Conservation (phyloP, 2,329 filamentous ascomycete genomes). For the Calonectria crousiana region DNA sequence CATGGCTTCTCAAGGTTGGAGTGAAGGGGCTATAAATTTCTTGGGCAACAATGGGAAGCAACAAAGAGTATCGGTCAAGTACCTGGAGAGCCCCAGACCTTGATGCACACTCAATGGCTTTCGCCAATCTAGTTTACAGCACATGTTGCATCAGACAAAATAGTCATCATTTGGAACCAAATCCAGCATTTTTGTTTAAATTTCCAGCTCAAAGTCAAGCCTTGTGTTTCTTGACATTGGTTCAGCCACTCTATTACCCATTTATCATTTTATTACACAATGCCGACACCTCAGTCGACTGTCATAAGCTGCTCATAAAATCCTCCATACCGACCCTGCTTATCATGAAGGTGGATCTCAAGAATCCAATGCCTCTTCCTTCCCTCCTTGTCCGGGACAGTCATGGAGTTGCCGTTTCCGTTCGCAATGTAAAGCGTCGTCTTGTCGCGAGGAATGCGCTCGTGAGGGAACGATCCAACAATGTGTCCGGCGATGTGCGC, state of each 20-base stretch:
- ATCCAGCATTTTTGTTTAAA: not conserved
- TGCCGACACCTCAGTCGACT: not conserved
- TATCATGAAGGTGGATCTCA: conserved; percentile 61
- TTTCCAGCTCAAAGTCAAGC: not conserved
- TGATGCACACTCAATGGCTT: too few relatives aligned
- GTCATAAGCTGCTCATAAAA: conserved; percentile 58
- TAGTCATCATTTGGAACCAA: not conserved
- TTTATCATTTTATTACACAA: not conserved
- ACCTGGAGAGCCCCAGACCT: not conserved
- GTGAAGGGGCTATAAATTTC: conserved; percentile 32
- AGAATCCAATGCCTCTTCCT: conserved; percentile 62
- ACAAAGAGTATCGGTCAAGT: not conserved
- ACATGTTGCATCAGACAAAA: not conserved
- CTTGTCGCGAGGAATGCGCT: conserved; percentile 62
- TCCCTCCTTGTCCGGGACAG: conserved; percentile 53
- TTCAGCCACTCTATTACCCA: not conserved
- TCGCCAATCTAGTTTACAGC: not conserved
- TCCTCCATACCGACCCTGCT: conserved; percentile 51
- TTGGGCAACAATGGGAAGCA: not conserved
- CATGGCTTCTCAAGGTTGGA: conserved; percentile 41
- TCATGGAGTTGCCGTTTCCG: conserved; percentile 58
- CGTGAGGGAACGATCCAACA: conserved; percentile 63
- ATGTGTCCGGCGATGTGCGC: conserved; percentile 61
- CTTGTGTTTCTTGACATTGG: not conserved
- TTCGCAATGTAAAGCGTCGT: conserved; percentile 58